Base-by-base conservation (phyloP, 2,329 filamentous ascomycete genomes). In the Sphaceloma murrayae region DNA sequence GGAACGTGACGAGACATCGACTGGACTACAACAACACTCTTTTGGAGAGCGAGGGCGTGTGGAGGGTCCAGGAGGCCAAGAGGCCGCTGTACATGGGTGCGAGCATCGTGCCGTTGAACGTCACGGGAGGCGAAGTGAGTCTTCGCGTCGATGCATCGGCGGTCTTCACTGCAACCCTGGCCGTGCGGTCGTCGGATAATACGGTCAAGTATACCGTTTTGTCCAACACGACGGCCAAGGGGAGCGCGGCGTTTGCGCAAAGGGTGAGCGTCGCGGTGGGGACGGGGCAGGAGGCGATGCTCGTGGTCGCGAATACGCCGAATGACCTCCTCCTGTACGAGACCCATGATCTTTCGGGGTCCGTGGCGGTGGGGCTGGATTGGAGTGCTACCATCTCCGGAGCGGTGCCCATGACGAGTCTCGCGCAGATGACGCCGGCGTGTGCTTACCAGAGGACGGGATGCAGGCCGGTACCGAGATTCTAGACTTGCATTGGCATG, bases 301-400 rank as follows among this genome's bases (percentile, higher is more conserved):
- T 73, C 22, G 64, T 72, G 5, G 60, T 73, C 31, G 70, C 61
- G 9, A 72, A 73, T 49, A 70, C 70, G 2, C 69, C 70, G 6
- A 56, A 56, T 5, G 49, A 58, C 39, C 56, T 68, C 16, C 57
- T 69, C 17, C 54, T 64, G 39, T 73, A 69, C 48, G 67, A 72
- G 49, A 61, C 66, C 2, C 69, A 68, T 46, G 48, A 60, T 9
- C 16, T 36, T 13, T 59, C 51, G 1, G 54, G 55, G 2, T 64
- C 62, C 16, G 31, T 33, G 31, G 62, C 54, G 17, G 53, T 54
- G 32, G 65, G 65, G 0, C 46, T 68, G 14, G 60, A 67, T 34
- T 69, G 67, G 40, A 59, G 58, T 4, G 51, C 65, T 16, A 58
- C 49, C 9, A 30, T 66, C 3, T 54, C 57, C 2, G 62, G 62